Evolutionary conservation across 148 eudicot species (phyloP).

Genomic region (Bassia scoparia): DNA sequence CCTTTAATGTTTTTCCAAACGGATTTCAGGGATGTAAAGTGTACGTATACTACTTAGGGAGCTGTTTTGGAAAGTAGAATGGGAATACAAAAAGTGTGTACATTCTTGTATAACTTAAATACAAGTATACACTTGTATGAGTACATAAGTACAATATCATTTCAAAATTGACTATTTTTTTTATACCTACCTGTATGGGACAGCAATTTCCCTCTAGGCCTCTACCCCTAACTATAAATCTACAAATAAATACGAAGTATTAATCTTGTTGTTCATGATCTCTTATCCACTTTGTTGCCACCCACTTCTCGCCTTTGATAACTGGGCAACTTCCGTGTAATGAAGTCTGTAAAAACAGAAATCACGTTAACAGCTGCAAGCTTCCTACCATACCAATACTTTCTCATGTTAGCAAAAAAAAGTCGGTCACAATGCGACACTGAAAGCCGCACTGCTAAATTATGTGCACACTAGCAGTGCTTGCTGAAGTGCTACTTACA

Average conservation of each 20-base stretch:
- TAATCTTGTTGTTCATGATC: constrained; percentile 46
- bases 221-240: constrained; percentile 10
- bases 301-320: constrained; percentile 79
- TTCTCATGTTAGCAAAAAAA: neutral
- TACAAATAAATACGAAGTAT: neutral
- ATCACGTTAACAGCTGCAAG: neutral
- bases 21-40: neutral
- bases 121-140: constrained; percentile 9
- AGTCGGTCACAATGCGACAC: no score
- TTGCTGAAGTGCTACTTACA: neutral
- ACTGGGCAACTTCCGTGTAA: constrained; percentile 90
- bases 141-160: constrained; percentile 1
- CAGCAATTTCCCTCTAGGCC: neutral
- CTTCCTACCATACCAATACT: neutral
- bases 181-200: constrained; percentile 13
- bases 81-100: neutral
- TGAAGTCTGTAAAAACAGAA: constrained; percentile 46
- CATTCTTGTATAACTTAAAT: constrained; percentile 28
- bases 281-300: constrained; percentile 80
- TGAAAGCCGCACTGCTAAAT: neutral
- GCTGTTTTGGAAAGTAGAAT: neutral
- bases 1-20: neutral
- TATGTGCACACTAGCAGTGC: no score
- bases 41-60: neutral
- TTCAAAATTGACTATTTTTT: constrained; percentile 13